Percentiles rank a stretch among this genome's conserved stretches.
Evolutionary conservation across 2,329 filamentous ascomycete species (phyloP).

Genomic region (Venturia aucupariae): DNA sequence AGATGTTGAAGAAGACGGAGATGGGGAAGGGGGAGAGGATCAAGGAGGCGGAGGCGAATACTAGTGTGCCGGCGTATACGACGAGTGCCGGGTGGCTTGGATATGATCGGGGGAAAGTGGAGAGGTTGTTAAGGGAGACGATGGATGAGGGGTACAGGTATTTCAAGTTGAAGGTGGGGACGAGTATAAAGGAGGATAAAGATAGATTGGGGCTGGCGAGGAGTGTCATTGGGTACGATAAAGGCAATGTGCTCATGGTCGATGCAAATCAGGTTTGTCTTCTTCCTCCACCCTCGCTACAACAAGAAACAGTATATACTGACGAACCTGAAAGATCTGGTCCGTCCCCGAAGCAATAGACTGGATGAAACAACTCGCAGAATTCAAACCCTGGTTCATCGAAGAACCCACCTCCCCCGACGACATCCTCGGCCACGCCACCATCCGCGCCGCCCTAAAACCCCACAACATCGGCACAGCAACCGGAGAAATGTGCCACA

Average conservation of each 20-base stretch:
- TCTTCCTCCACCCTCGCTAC: not conserved
- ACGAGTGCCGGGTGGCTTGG: slow-evolving; percentile 89
- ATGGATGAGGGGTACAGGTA: slow-evolving; percentile 68
- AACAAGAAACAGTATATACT: not conserved
- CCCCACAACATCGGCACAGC: slow-evolving; percentile 73
- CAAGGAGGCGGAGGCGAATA: slow-evolving; percentile 60
- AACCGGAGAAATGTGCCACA: slow-evolving; percentile 93
- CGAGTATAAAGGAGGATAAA: slow-evolving; percentile 61
- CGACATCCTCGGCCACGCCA: slow-evolving; percentile 80
- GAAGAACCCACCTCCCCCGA: slow-evolving; percentile 89
- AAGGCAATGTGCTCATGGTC: slow-evolving; percentile 80
- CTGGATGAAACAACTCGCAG: slow-evolving; percentile 72
- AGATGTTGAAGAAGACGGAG: slow-evolving; percentile 57
- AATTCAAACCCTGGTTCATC: slow-evolving; percentile 89
- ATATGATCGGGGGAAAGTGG: slow-evolving; percentile 83
- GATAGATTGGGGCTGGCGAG: slow-evolving; percentile 63
- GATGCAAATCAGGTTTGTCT: slow-evolving; percentile 70
- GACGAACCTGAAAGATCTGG: slow-evolving; percentile 41
- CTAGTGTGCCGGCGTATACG: slow-evolving; percentile 82
- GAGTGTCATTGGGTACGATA: slow-evolving; percentile 72
- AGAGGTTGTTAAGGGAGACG: slow-evolving; percentile 61
- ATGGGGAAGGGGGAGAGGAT: slow-evolving; percentile 61
- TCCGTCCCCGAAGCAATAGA: slow-evolving; percentile 79
- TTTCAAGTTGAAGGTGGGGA: slow-evolving; percentile 88
- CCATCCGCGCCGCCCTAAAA: slow-evolving; percentile 69